phyloP scores from a whole-genome alignment of 1,139 yeast genomes.

The Saccharomyces pastorianus region DNA sequence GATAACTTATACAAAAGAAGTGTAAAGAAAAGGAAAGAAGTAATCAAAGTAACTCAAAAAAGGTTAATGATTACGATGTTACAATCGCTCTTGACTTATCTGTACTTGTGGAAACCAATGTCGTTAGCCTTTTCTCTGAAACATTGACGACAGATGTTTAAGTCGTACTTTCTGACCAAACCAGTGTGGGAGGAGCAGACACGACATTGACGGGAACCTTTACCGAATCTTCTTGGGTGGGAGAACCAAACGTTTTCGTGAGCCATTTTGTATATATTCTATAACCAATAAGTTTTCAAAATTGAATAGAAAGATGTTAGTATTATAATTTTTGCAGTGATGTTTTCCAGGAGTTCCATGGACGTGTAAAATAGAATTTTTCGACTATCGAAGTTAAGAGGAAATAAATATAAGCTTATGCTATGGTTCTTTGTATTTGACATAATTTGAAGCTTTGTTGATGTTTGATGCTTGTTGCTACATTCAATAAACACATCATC shows the following conservation, averaged over 20 bases:
- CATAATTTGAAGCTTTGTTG: neutral
- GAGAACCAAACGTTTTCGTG: slow-evolving; percentile 99
- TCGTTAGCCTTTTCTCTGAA: slow-evolving; percentile 99
- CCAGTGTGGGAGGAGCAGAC: slow-evolving; percentile 98
- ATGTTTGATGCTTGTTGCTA: neutral
- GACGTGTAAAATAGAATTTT: neutral
- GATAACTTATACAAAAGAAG: neutral
- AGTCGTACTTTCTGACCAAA: slow-evolving; percentile 99
- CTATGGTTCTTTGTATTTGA: neutral
- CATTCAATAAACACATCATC: neutral
- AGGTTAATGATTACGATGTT: slow-evolving; percentile 1
- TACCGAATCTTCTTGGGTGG: slow-evolving; percentile 99
- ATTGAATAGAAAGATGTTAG: neutral
- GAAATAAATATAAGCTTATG: neutral
- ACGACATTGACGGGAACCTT: slow-evolving; percentile 99
- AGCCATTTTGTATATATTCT: slow-evolving; percentile 57
- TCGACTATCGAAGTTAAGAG: neutral
- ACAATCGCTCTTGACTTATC: slow-evolving; percentile 43
- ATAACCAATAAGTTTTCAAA: slow-evolving; percentile 1
- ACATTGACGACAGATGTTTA: slow-evolving; percentile 99
- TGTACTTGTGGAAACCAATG: slow-evolving; percentile 98
- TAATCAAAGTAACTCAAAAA: slow-evolving; percentile 2
- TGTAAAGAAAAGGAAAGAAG: neutral
- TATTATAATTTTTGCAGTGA: neutral
- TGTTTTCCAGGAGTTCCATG: neutral